Evolutionary conservation across 1,139 yeast genomes (phyloP).

Genomic region (Williopsis jadinii): DNA sequence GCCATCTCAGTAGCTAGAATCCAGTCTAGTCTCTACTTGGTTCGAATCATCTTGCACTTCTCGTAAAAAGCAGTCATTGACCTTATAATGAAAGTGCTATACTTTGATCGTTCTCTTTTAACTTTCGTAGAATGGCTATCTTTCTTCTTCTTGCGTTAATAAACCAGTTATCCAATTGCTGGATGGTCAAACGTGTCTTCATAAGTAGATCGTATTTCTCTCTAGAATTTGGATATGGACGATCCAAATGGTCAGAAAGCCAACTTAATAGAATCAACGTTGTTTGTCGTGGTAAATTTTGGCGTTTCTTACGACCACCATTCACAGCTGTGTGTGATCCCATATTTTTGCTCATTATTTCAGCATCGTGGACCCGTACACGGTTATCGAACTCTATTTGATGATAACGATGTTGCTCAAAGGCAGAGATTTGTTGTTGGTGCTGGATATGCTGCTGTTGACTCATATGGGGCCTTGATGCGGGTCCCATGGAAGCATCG

Average conservation of each 20-base stretch:
- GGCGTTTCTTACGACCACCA: constrained; percentile 35
- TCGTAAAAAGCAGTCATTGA: no score
- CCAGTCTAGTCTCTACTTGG: no score
- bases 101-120: constrained; percentile 20
- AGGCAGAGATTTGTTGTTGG: not conserved
- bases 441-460: constrained; percentile 3
- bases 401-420: not conserved
- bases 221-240: constrained; percentile 81
- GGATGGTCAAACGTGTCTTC: constrained; percentile 73
- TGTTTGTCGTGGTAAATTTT: constrained; percentile 78
- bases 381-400: not conserved
- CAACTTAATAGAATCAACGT: constrained; percentile 66
- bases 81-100: constrained; percentile 18
- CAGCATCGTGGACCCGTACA: no score
- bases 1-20: no score
- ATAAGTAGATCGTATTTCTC: constrained; percentile 69
- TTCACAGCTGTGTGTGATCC: no score
- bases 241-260: constrained; percentile 71
- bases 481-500: no score
- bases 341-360: no score
- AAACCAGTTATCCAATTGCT: constrained; percentile 85
- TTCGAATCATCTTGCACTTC: no score
- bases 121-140: constrained; percentile 40
- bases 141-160: constrained; percentile 81
- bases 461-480: no score